Conservation (phyloP, 306 rosid genomes). For the Cotoneaster glaucophyllus region DNA sequence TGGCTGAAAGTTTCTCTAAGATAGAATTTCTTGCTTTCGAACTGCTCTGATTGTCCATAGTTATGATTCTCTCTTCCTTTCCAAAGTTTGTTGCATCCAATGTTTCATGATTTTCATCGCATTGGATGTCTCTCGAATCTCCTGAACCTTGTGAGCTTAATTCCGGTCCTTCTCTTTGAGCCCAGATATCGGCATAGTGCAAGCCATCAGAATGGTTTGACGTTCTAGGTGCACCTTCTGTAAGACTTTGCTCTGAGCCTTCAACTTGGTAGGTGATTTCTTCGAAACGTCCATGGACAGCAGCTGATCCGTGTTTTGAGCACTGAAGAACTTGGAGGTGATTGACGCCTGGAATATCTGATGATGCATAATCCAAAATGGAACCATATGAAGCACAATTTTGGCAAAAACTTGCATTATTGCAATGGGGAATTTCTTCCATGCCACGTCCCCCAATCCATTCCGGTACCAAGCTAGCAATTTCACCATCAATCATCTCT, state of each 20-base stretch:
- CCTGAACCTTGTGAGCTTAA: constrained; percentile 29
- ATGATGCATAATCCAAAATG: constrained; percentile 44
- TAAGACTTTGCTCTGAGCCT: constrained; percentile 39
- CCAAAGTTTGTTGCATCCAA: constrained; percentile 28
- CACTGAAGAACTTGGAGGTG: constrained; percentile 73
- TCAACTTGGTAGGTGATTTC: constrained; percentile 91
- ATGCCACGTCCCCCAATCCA: constrained; percentile 46
- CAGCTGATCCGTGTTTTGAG: constrained; percentile 62
- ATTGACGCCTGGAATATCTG: constrained; percentile 41
- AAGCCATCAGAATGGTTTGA: constrained; percentile 41
- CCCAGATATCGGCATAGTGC: constrained; percentile 74
- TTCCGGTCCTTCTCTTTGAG: constrained; percentile 60
- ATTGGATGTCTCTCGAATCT: constrained; percentile 38
- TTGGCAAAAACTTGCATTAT: constrained; percentile 39
- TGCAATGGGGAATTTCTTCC: constrained; percentile 41
- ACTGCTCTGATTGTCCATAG: constrained; percentile 29
- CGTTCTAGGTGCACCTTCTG: constrained; percentile 33
- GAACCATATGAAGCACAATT: constrained; percentile 49
- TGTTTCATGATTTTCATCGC: constrained; percentile 29
- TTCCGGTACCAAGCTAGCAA: constrained; percentile 60
- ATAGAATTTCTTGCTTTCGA: constrained; percentile 29
- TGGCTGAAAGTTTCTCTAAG: constrained; percentile 13
- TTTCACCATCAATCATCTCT: constrained; percentile 80
- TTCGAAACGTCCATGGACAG: constrained; percentile 85
- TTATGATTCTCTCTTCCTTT: constrained; percentile 39